These are phyloP conservation scores for Aspergillus wentii DNA, from an alignment of 495 filamentous ascomycete species.

Conservation along the genomic window DNA sequence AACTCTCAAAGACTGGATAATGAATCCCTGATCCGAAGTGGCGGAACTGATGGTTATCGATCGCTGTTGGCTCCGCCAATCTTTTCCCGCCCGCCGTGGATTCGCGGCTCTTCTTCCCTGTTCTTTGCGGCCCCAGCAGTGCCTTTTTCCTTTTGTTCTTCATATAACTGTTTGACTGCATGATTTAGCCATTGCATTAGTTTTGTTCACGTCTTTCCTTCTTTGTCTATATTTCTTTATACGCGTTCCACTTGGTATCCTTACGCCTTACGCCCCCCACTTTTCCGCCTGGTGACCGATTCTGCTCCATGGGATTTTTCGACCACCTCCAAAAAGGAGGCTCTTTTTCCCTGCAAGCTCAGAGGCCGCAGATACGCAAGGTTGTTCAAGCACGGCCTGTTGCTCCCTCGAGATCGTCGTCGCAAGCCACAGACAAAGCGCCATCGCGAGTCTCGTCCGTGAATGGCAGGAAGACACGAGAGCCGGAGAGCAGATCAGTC, in stretches of 20 bases:
- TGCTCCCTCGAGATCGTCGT: constrained; percentile 24
- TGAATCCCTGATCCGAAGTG: no score
- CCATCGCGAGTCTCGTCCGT: constrained; percentile 18
- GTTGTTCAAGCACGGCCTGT: constrained; percentile 37
- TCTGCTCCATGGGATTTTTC: constrained; percentile 49
- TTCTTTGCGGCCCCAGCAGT: constrained; percentile 4
- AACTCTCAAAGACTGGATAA: no score
- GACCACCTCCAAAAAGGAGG: constrained; percentile 53
- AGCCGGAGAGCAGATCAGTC: constrained; percentile 27
- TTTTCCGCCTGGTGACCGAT: no score
- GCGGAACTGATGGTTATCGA: no score
- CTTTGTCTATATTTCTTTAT: constrained; percentile 4
- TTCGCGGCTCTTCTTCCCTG: constrained; percentile 9
- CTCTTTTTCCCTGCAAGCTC: constrained; percentile 44
- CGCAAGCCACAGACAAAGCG: constrained; percentile 15
- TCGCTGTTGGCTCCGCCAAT: no score
- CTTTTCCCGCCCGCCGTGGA: no score
- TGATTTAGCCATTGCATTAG: constrained; percentile 11
- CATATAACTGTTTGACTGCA: no score
- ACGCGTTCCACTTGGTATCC: constrained; percentile 1
- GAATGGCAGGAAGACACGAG: constrained; percentile 21
- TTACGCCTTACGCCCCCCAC: not conserved
- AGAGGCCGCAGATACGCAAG: constrained; percentile 45
- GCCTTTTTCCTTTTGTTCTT: constrained; percentile 2
- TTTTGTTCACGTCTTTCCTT: constrained; percentile 3